These are phyloP conservation scores for Microsporum ferrugineum DNA, from an alignment of 2,329 filamentous ascomycete genomes.

Conservation along the genomic window DNA sequence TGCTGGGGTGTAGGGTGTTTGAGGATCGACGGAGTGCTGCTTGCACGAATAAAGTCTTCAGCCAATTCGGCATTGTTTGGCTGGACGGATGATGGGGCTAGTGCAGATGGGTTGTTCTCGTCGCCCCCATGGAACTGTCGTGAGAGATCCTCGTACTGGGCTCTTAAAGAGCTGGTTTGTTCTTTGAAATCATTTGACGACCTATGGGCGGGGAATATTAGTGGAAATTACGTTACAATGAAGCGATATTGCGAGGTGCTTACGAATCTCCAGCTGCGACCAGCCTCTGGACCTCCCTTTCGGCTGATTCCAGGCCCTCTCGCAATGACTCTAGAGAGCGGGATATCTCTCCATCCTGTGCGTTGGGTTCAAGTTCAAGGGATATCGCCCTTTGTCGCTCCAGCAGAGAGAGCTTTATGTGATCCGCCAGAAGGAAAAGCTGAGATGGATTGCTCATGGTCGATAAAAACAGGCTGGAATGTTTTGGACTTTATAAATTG, in stretches of 20 bases:
- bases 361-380: conserved; percentile 64
- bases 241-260: conserved; percentile 13
- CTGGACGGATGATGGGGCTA: background rate
- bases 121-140: conserved; percentile 63
- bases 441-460: conserved; percentile 51
- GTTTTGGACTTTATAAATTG: background rate
- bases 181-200: conserved; percentile 46
- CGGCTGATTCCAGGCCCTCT: conserved; percentile 62
- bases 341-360: conserved; percentile 79
- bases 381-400: conserved; percentile 80
- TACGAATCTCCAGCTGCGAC: conserved; percentile 53
- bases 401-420: conserved; percentile 89
- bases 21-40: conserved; percentile 30
- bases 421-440: conserved; percentile 85
- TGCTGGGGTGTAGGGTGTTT: conserved; percentile 36
- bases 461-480: background rate
- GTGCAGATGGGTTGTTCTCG: conserved; percentile 23
- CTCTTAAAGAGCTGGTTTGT: conserved; percentile 55
- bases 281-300: conserved; percentile 52
- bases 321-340: conserved; percentile 77
- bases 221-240: background rate
- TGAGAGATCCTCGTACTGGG: conserved; percentile 64
- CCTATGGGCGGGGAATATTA: conserved; percentile 9
- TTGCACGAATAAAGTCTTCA: conserved; percentile 52
- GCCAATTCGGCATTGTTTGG: conserved; percentile 28